These are phyloP conservation scores for Musa balbisiana DNA, from an alignment of 202 grass and related monocot genomes.

Conservation along the genomic window DNA sequence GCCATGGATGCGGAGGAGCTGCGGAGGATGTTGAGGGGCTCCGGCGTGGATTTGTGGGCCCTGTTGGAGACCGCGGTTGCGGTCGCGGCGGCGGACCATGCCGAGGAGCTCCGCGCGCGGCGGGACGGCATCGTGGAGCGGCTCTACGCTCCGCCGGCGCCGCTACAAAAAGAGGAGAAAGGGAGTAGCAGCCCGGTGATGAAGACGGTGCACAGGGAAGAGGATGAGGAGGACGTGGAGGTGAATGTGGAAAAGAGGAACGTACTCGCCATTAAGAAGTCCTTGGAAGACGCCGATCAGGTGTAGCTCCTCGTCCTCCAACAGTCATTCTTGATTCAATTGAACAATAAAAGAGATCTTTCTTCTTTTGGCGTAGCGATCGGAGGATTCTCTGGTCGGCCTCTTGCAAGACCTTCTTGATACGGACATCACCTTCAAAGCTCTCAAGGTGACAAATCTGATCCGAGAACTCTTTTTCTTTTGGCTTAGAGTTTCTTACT, in stretches of 20 bases:
- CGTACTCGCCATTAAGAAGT: constrained; percentile 58
- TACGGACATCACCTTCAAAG: constrained; percentile 64
- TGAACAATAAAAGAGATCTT: constrained; percentile 18
- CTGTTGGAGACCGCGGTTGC: constrained; percentile 51
- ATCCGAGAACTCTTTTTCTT: not conserved
- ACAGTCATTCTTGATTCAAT: constrained; percentile 19
- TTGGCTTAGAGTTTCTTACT: constrained; percentile 1
- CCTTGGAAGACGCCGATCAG: constrained; percentile 56
- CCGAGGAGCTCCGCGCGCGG: constrained; percentile 49
- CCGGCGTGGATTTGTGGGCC: constrained; percentile 49
- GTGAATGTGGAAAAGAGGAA: constrained; percentile 34
- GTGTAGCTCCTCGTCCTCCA: constrained; percentile 13
- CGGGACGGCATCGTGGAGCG: constrained; percentile 64
- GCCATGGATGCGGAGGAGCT: constrained; percentile 42
- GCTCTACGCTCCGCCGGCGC: constrained; percentile 26
- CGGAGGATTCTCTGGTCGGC: constrained; percentile 54
- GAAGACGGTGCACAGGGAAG: constrained; percentile 14
- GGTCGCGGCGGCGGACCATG: constrained; percentile 36
- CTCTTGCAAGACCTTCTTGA: constrained; percentile 47
- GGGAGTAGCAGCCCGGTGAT: constrained; percentile 6
- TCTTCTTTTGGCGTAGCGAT: constrained; percentile 23
- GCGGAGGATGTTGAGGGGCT: constrained; percentile 24
- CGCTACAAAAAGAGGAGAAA: not conserved
- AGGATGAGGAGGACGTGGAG: constrained; percentile 20
- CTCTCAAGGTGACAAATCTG: constrained; percentile 41